These are phyloP conservation scores for Ettlia oleoabundans DNA, from an alignment of 139 green algal species.

Conservation along the genomic window DNA sequence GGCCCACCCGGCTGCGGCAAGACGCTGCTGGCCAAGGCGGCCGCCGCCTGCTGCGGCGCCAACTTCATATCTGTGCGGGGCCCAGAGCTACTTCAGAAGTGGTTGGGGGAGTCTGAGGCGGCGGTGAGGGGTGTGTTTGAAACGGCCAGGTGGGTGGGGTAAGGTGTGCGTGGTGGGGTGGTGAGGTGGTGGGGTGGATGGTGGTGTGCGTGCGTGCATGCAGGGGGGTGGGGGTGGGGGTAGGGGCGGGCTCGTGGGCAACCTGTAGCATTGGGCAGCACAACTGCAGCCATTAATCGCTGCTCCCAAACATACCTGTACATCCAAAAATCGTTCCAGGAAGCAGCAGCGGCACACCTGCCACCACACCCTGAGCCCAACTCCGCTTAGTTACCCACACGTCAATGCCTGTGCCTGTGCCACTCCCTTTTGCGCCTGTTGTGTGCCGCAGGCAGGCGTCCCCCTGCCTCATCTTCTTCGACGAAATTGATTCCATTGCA, in stretches of 20 bases:
- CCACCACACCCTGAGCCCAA: no score
- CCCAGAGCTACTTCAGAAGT: conserved; percentile 63
- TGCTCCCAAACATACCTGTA: neutral
- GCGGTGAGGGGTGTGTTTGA: conserved; percentile 55
- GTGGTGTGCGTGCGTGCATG: neutral
- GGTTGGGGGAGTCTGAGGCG: conserved; percentile 57
- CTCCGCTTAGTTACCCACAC: neutral
- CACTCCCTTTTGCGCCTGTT: neutral
- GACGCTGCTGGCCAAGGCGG: conserved; percentile 95
- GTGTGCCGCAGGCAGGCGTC: conserved; percentile 21
- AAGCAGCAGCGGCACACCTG: no score
- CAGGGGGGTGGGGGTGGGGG: no score
- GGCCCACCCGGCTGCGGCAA: conserved; percentile 96
- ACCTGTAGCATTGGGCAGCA: no score
- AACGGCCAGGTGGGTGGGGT: conserved; percentile 3
- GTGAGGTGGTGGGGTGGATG: neutral
- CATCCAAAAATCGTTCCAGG: no score
- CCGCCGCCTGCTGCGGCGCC: conserved; percentile 38
- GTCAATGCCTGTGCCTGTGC: neutral
- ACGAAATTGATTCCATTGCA: conserved; percentile 76
- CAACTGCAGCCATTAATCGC: no score
- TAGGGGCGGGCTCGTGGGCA: no score
- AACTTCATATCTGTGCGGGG: conserved; percentile 59
- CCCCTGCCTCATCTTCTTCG: conserved; percentile 81
- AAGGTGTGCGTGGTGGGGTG: neutral